Evolutionary conservation across 1,139 yeast genomes (phyloP), one percentile per base, ranked within the genome.

Genomic region (Hyphopichia burtonii): DNA sequence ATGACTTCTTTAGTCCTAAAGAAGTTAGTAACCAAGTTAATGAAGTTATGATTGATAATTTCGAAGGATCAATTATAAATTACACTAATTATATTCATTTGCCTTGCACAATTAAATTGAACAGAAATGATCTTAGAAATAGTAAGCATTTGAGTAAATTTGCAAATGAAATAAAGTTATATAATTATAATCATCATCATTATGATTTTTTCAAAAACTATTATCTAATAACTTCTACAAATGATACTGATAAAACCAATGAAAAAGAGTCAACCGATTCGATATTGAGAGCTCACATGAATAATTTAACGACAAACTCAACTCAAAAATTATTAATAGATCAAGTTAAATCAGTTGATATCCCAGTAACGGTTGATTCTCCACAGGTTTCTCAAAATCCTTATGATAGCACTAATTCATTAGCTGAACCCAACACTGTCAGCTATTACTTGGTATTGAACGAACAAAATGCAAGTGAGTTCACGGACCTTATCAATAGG

Each of bases 31-130:
- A 41, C 6, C 44, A 41, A 17, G 31, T 59, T 16, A 59, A 59
- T 39, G 68, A 63, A 42, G 45, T 63, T 2, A 54, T 55, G 50
- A 52, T 63, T 12, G 41, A 47, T 8, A 39, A 43, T 12, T 61
- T 63, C 44, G 52, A 42, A 27, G 40, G 41, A 1, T 50, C 53
- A 6, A 36, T 41, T 20, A 49, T 58, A 31, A 44, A 44, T n/a
- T 51, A 34, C 25, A 52, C 47, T 39, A 49, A 56, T 42, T 58
- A 47, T 44, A 31, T 51, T 4, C 65, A 59, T 44, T 44, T 59
- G n/a, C 61, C 63, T 1, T 25, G 33, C 9, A 44, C 43, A 18
- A 44, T 50, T 11, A 43, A 39, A 22, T 38, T 55, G 11, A 22
- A 35, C 17, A 45, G 44, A 32, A 15, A 20, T 31, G 23, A 5